These are phyloP conservation scores for Uronychia binucleata DNA, from an alignment of 73 alveolate species.

Conservation along the genomic window DNA sequence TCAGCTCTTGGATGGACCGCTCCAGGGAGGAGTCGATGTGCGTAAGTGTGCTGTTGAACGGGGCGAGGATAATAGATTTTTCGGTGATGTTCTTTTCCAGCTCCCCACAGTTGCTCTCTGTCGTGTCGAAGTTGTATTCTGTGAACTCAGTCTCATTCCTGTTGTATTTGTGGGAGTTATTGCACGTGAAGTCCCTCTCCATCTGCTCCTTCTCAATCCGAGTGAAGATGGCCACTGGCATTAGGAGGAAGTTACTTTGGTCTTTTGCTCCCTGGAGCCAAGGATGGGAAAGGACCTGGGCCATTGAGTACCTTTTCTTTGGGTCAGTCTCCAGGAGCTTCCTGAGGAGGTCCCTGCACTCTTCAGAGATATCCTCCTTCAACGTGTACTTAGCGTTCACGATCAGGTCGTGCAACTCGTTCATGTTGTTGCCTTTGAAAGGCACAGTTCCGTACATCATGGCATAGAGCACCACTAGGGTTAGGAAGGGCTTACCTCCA, in stretches of 20 bases:
- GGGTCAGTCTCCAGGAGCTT: constrained; percentile 69
- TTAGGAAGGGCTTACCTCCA: constrained; percentile 30
- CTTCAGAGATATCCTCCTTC: constrained; percentile 53
- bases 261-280: constrained; percentile 64
- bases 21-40: neutral
- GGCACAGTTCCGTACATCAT: constrained; percentile 75
- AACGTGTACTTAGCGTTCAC: constrained; percentile 50
- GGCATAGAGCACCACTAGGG: constrained; percentile 52
- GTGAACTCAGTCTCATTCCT: constrained; percentile 38
- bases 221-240: constrained; percentile 40
- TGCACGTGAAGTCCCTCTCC: constrained; percentile 55
- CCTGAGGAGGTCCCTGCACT: constrained; percentile 64
- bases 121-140: constrained; percentile 48
- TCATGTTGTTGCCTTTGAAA: constrained; percentile 64
- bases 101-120: constrained; percentile 11
- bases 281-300: constrained; percentile 68
- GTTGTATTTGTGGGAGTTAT: constrained; percentile 55
- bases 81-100: constrained; percentile 66
- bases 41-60: constrained; percentile 73
- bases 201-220: constrained; percentile 48
- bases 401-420: constrained; percentile 62
- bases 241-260: neutral
- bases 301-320: constrained; percentile 57
- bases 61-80: constrained; percentile 85
- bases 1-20: constrained; percentile 5